Base-by-base conservation (phyloP, 306 rosid genomes). In the Prunus salicina region DNA sequence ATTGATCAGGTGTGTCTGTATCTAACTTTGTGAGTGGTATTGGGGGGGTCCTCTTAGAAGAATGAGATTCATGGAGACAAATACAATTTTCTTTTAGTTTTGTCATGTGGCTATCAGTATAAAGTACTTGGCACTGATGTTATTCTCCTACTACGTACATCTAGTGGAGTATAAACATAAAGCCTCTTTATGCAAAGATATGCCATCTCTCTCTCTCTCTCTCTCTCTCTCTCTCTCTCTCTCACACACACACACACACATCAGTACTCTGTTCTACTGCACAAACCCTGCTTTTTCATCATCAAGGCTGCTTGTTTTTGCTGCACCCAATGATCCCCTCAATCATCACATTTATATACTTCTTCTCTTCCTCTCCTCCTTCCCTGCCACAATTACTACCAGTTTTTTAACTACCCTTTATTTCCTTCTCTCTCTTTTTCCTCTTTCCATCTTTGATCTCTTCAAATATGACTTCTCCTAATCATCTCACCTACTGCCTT, bases 141-240 rank as follows among this genome's bases (percentile, higher is more conserved):
- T 80, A 83, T 86, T 80, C 86, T 72, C 82, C 80, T 61, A 83
- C 75, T 30, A 9, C 45, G 68, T 60, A 45, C 74, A 14, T 70
- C 65, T 77, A 77, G 92, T 91, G 91, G 96, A 87, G 97, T 82
- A 81, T 85, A 89, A 88, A 85, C 84, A 15, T 74, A 89, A 91
- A 91, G 97, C 81, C 62, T 82, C 97, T 89, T 91, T 91, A 80
- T 66, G 58, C 89, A 86, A 91, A 89, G 85, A 84, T 60, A 86
- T 76, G 80, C 69, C 67, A 56, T 49, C 78, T 46, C 76, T 57
- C 74, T 79, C 34, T 57, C 80, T 28, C 3, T 49, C 45, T 71
- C 72, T 11, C 38, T 70, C 57, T 73, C 73, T 49, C 78, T 46
- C 76, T 57, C 74, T 49, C 78, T 46, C 76, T 57, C 74, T 49